Conservation (phyloP, 192 early-diverging fungal genomes). For the Lobosporangium transversale region DNA sequence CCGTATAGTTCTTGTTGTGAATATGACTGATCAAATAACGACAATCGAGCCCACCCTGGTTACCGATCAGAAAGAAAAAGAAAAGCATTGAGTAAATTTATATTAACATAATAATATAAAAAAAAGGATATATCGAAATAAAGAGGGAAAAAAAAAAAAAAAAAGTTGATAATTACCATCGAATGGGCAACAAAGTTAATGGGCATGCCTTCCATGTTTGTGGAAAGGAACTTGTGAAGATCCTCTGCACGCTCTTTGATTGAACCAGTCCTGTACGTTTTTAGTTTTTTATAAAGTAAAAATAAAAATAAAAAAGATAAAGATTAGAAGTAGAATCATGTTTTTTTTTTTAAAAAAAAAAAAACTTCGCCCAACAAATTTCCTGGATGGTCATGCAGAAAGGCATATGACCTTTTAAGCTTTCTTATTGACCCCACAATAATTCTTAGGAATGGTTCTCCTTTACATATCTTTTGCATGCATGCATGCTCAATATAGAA, state of each 20-base stretch:
- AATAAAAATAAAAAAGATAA: conserved; percentile 3
- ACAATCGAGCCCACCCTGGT: conserved; percentile 90
- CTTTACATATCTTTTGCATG: no score
- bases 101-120: background rate
- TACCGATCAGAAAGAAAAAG: background rate
- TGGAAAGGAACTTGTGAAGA: conserved; percentile 75
- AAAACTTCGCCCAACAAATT: conserved; percentile 37
- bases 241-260: conserved; percentile 79
- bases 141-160: background rate
- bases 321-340: background rate
- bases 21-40: conserved; percentile 92
- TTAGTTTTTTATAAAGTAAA: background rate
- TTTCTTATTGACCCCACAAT: conserved; percentile 1
- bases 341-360: background rate
- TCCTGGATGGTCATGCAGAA: background rate
- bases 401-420: background rate
- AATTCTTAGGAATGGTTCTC: no score
- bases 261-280: conserved; percentile 66
- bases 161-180: conserved; percentile 67
- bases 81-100: no score
- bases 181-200: conserved; percentile 95
- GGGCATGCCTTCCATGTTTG: conserved; percentile 58
- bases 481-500: no score
- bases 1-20: conserved; percentile 70
- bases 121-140: background rate